Evolutionary conservation across 2,329 filamentous ascomycete genomes (phyloP), one percentile per base, ranked within the genome.

Genomic region (Myriosclerotinia curreyana): DNA sequence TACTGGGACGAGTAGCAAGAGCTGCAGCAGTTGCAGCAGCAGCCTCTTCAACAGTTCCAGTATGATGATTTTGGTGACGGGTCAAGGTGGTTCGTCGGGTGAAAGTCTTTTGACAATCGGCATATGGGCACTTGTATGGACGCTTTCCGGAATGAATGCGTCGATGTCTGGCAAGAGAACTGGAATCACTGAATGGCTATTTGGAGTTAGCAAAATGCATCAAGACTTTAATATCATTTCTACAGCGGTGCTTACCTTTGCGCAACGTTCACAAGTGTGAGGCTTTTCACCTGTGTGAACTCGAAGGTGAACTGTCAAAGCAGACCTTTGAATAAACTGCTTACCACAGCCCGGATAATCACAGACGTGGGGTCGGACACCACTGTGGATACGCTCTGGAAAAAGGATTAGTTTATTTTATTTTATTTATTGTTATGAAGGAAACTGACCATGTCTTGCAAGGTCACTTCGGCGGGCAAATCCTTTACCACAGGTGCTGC

Each of bases 231-330:
- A 64, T 56, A 71, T 63, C 67, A 49, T 66, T 42, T n/a, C 34
- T 28, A 8, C 8, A 50, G 9, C 3, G 11, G 14, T 17, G 11
- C 52, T 68, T 81, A 96, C 93, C 88, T 98, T 98, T 76, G 92
- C 91, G 76, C 95, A 98, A 68, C 91, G 87, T 78, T 97, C 95
- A 75, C 95, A 99, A 86, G 95, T 94, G 73, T 99, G 95, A 59
- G 95, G 95, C 79, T 99, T 99, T 79, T 98, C 95, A 69, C 95
- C 95, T 2, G 95, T 98, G 77, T 99, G 95, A 25, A 97, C 93
- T 71, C 95, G 90, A 74, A 91, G 88, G 77, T 98, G 95, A 9
- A 99, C 95, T 0, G 95, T 99, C 75, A 99, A 79, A 28, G 95
- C 95, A 36, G 93, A 97, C 64, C 95, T 86, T 77, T 99, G 95